These are phyloP conservation scores for Sporothrix curviconia DNA, from an alignment of 2,329 filamentous ascomycete species.

Conservation along the genomic window DNA sequence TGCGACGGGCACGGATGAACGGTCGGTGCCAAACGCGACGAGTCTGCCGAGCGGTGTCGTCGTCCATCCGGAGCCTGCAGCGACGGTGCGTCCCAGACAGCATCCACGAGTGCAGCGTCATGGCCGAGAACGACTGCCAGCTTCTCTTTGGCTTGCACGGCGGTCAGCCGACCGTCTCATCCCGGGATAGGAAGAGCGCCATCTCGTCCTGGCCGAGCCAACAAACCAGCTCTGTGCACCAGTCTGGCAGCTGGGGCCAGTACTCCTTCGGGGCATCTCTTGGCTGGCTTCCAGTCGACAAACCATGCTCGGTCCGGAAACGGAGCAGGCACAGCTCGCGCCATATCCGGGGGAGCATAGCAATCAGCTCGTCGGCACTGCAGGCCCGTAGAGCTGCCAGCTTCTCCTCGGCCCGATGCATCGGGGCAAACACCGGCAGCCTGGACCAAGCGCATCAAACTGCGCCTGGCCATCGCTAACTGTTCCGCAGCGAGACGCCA, in stretches of 20 bases:
- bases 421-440: background rate
- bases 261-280: background rate
- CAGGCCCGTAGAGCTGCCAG: background rate
- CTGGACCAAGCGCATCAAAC: constrained; percentile 10
- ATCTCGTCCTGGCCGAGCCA: constrained; percentile 8
- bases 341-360: background rate
- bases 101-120: background rate
- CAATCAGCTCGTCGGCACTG: background rate
- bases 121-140: background rate
- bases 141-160: background rate
- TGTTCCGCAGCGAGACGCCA: background rate
- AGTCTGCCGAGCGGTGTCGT: constrained; percentile 3
- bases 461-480: constrained; percentile 1
- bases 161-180: background rate
- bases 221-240: constrained; percentile 5
- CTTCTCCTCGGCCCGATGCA: background rate
- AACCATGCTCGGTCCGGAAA: too few relatives aligned
- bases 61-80: background rate
- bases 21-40: background rate
- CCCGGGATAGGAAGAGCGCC: background rate
- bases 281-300: background rate
- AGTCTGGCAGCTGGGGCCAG: constrained; percentile 7
- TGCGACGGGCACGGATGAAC: background rate
- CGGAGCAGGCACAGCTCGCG: background rate
- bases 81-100: background rate